Base-by-base conservation (phyloP, 805 yeast species). In the Starmera quercuum region DNA sequence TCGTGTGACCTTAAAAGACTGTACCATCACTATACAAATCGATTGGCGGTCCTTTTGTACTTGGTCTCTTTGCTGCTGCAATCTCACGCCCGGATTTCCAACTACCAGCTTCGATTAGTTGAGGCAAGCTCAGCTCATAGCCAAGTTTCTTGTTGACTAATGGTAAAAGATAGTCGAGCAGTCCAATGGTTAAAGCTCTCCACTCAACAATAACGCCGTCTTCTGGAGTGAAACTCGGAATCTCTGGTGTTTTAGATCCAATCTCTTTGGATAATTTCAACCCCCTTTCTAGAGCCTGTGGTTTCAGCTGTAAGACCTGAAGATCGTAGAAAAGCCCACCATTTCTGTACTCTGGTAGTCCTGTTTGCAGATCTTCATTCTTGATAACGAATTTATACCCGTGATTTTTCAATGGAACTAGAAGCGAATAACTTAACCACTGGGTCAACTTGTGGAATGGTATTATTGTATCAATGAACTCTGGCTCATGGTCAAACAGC, bases 341-440 rank as follows among this genome's bases (percentile, higher is more conserved):
- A 39, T 77, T 77, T 47, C 84, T 68, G 43, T 90, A 86, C 58
- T 92, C 99, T 2, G 80, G 90, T 28, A 92, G 75, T 32, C 97
- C 71, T 9, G 90, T 94, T 49, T 87, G 85, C 30, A 90, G 67
- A 0, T 95, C 90, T 54, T 88, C 88, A 12, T 73, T 69, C 13
- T 75, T 54, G 4, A 54, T 63, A 46, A 83, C 83, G 49, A 87
- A 62, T 32, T 68, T 63, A 34, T 63, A 53, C 4, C 75, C 78
- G 38, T 54, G 67, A 13, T 58, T 53, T 32, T 58, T 61, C 30
- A 78, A 54, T 6, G 82, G 83, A 11, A 66, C 63, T 14, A 77
- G 48, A 32, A 77, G 51, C 2, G 83, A 77, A 47, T 77, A 77
- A 15, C 80, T 69, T 8, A 77, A 57, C 83, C 83, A 77, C 51